Percentiles rank a stretch among this genome's conserved stretches.
These are phyloP conservation scores for Ophiosphaerella herpotricha DNA, from an alignment of 2,329 filamentous ascomycete genomes.

Conservation along the genomic window DNA sequence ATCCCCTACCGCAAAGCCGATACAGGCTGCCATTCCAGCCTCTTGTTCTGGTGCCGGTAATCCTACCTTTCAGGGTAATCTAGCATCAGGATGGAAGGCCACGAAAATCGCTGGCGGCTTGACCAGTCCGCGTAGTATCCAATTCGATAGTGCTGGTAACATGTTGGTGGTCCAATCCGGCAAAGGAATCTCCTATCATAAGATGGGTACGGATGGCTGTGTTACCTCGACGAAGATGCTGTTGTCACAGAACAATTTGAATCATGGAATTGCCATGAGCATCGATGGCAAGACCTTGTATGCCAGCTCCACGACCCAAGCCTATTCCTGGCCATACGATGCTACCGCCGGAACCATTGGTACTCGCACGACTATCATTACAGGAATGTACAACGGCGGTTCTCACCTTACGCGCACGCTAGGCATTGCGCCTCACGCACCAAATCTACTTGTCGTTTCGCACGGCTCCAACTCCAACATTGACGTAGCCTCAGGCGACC, in stretches of 20 bases:
- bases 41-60: slow-evolving; percentile 36
- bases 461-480: slow-evolving; percentile 68
- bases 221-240: slow-evolving; percentile 38
- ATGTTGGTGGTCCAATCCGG: slow-evolving; percentile 42
- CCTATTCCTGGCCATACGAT: slow-evolving; percentile 69
- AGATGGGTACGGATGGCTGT: slow-evolving; percentile 34
- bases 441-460: slow-evolving; percentile 65
- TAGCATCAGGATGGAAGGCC: slow-evolving; percentile 40
- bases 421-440: slow-evolving; percentile 59
- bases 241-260: slow-evolving; percentile 45
- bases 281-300: slow-evolving; percentile 55
- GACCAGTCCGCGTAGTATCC: slow-evolving; percentile 37
- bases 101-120: slow-evolving; percentile 38
- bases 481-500: slow-evolving; percentile 57
- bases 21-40: slow-evolving; percentile 31
- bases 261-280: slow-evolving; percentile 57
- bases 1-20: slow-evolving; percentile 19
- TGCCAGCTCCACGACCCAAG: slow-evolving; percentile 60
- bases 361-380: slow-evolving; percentile 59
- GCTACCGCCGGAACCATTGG: slow-evolving; percentile 52
- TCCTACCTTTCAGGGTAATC: slow-evolving; percentile 25
- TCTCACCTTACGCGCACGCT: slow-evolving; percentile 68
- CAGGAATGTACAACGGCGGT: slow-evolving; percentile 62
- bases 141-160: slow-evolving; percentile 38
- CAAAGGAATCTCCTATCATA: slow-evolving; percentile 40